Conservation (phyloP, 2,329 filamentous ascomycete genomes). For the Sphaerulina vaccinii region DNA sequence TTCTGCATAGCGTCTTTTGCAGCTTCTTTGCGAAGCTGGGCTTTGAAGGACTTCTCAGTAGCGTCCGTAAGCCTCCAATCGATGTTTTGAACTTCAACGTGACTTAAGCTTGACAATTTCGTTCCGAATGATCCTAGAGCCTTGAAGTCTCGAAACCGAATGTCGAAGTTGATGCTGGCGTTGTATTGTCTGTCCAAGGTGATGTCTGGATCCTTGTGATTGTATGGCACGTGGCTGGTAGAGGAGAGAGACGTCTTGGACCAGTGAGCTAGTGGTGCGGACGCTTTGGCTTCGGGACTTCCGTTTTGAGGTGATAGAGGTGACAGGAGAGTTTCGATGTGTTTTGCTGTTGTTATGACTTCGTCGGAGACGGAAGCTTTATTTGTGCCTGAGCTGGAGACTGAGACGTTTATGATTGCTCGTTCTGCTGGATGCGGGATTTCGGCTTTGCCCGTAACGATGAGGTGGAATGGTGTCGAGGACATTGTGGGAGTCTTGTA, state of each 20-base stretch:
- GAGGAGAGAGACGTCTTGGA: slow-evolving; percentile 27
- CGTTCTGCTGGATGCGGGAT: slow-evolving; percentile 28
- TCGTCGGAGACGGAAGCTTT: slow-evolving; percentile 26
- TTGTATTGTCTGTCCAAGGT: slow-evolving; percentile 17
- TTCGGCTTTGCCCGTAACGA: slow-evolving; percentile 23
- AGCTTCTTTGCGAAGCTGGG: slow-evolving; percentile 24
- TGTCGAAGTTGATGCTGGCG: slow-evolving; percentile 25
- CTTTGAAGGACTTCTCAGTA: slow-evolving; percentile 22
- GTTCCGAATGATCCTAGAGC: slow-evolving; percentile 24
- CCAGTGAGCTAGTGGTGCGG: slow-evolving; percentile 27
- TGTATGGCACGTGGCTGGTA: slow-evolving; percentile 18
- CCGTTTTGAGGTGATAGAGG: slow-evolving; percentile 17
- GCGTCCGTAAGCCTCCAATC: slow-evolving; percentile 22
- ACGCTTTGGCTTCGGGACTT: slow-evolving; percentile 17
- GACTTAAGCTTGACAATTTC: slow-evolving; percentile 20
- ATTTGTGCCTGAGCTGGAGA: slow-evolving; percentile 23
- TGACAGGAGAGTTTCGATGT: slow-evolving; percentile 26
- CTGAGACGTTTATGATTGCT: slow-evolving; percentile 26
- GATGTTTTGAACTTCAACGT: slow-evolving; percentile 22
- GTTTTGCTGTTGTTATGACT: slow-evolving; percentile 26
- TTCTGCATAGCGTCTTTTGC: slow-evolving; percentile 26
- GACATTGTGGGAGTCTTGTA: background rate
- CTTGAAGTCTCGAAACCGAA: slow-evolving; percentile 29
- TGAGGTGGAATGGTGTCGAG: slow-evolving; percentile 21
- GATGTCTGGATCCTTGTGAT: slow-evolving; percentile 12